Conservation (phyloP, 2,329 filamentous ascomycete genomes). For the Scytalidium lignicola region DNA sequence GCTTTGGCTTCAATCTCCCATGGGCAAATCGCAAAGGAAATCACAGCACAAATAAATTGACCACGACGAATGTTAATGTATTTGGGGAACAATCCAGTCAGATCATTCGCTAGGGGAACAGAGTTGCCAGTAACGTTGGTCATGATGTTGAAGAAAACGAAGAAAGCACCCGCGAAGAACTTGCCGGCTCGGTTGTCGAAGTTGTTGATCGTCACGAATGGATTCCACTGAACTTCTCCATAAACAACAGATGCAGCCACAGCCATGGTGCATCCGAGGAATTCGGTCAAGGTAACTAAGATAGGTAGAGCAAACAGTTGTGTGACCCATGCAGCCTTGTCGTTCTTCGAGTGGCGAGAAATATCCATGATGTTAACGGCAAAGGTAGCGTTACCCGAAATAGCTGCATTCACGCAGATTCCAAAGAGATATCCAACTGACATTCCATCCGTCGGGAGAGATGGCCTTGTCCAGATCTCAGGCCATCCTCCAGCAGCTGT, state of each 20-base stretch:
- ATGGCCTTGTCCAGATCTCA: neutral
- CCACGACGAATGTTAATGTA: constrained; percentile 45
- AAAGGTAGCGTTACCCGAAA: constrained; percentile 6
- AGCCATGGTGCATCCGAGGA: constrained; percentile 12
- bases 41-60: constrained; percentile 36
- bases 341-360: constrained; percentile 10
- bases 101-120: constrained; percentile 26
- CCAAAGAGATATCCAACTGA: neutral
- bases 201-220: constrained; percentile 9
- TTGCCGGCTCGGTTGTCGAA: constrained; percentile 10
- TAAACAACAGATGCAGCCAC: constrained; percentile 14
- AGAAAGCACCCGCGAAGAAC: constrained; percentile 25
- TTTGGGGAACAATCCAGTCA: constrained; percentile 42
- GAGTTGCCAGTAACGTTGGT: constrained; percentile 37
- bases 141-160: constrained; percentile 24
- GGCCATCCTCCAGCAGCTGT: constrained; percentile 7
- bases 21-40: constrained; percentile 39
- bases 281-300: constrained; percentile 9
- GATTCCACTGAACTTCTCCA: constrained; percentile 12
- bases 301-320: constrained; percentile 9
- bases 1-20: constrained; percentile 38
- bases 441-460: neutral
- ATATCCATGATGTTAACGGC: constrained; percentile 19
- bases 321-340: constrained; percentile 2
- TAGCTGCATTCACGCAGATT: neutral